Base-by-base conservation (phyloP, 768 basidiomycete species). In the Candolleomyces aberdarensis region DNA sequence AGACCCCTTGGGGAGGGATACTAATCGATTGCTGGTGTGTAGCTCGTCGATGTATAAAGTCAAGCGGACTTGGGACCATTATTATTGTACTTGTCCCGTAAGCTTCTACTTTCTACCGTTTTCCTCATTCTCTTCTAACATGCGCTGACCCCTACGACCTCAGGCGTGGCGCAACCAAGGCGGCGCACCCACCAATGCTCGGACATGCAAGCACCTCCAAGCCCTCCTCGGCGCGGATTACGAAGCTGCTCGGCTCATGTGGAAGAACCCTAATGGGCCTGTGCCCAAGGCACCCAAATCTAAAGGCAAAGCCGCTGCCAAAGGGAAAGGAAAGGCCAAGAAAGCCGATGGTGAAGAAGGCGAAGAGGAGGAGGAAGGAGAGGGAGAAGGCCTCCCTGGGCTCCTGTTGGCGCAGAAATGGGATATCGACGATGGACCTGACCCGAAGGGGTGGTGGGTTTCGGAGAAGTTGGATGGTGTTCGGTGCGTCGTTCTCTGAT, bases 401-500 rank as follows among this genome's bases (percentile, higher is more conserved):
- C 69, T 86, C 1, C 70, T 86, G 56, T 72, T 86, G 0, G 85
- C 85, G 0, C 79, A 78, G 62, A 84, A 83, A 56, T 85, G 83
- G 83, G 83, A 85, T 56, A 59, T 83, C 3, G 82, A 83, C 14
- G 80, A 65, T 26, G 83, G 83, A 0, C 72, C 74, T 19, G 84
- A 86, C 65, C 83, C 83, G 0, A 77, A 78, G 15, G 83, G 83
- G 1, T 86, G 83, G 83, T 85, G 82, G 82, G 78, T 85, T 32
- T 84, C 82, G 3, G 84, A 86, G 64, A 85, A 86, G 66, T 66
- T 86, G 53, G 85, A 86, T 69, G 84, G 85, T 59, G 83, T 86
- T 41, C 73, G 84, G 84, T 84, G n/a, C n/a, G n/a, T n/a, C n/a
- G n/a, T n/a, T n/a, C n/a, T n/a, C n/a, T n/a, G n/a, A n/a, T n/a